Evolutionary conservation across 495 filamentous ascomycete genomes (phyloP).

Genomic region (Penicillium alfredii): DNA sequence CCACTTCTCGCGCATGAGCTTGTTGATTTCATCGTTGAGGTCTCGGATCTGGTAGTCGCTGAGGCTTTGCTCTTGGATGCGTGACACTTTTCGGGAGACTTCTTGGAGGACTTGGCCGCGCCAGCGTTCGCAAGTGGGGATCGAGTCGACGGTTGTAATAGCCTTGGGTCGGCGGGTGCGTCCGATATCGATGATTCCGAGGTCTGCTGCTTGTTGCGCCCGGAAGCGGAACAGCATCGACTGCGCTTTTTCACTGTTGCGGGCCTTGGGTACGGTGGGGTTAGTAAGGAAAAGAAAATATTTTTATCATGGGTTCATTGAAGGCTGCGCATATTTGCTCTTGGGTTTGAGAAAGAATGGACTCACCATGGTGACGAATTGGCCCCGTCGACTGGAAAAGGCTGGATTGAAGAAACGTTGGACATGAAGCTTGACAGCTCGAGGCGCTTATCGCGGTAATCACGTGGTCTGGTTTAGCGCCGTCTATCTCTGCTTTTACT

Average conservation of each 20-base stretch:
- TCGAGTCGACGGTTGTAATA: conserved; percentile 76
- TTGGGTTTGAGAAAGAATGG: no score
- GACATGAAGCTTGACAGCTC: conserved; percentile 22
- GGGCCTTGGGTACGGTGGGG: conserved; percentile 44
- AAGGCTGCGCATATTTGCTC: no score
- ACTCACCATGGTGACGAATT: conserved; percentile 34
- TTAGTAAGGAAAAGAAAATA: conserved; percentile 22
- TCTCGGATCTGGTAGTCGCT: conserved; percentile 96
- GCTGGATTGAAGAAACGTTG: conserved; percentile 12
- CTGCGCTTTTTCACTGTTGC: conserved; percentile 96
- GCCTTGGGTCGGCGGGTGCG: conserved; percentile 82
- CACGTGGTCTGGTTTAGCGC: no score
- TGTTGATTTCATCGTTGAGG: conserved; percentile 98
- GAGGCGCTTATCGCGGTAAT: conserved; percentile 18
- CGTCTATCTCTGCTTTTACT: no score
- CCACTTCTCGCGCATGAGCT: conserved; percentile 96
- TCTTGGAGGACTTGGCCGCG: conserved; percentile 96
- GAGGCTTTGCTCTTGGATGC: conserved; percentile 84
- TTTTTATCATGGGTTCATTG: not conserved
- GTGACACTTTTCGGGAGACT: conserved; percentile 89
- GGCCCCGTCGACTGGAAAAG: conserved; percentile 14
- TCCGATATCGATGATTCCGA: conserved; percentile 92
- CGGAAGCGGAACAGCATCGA: conserved; percentile 99
- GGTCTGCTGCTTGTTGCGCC: conserved; percentile 90
- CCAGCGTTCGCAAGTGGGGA: conserved; percentile 94